A percentile compares a stretch with the other conserved stretches of the same genome.
Conservation (phyloP, 371 early-diverging fungal genomes). For the Rhizopus arrhizus region DNA sequence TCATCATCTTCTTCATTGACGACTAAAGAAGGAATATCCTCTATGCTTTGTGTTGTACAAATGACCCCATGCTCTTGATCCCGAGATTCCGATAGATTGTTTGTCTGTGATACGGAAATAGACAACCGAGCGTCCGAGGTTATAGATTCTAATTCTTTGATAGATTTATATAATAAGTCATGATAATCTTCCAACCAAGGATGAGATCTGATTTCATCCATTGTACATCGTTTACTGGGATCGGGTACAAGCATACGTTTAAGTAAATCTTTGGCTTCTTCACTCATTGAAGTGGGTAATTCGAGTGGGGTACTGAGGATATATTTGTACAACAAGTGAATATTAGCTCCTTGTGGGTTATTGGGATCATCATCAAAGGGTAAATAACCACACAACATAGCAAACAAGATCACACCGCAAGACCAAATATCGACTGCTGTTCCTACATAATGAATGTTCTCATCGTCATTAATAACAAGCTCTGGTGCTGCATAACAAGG, state of each 20-base stretch:
- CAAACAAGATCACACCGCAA: conserved; percentile 87
- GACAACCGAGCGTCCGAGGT: conserved; percentile 15
- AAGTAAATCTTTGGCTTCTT: conserved; percentile 53
- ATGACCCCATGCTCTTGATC: conserved; percentile 1
- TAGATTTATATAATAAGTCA: conserved; percentile 18
- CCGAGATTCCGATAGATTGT: conserved; percentile 18
- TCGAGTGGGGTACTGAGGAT: conserved; percentile 64
- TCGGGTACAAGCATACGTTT: conserved; percentile 64
- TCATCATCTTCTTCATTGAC: neutral
- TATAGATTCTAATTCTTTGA: conserved; percentile 18
- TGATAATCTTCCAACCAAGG: conserved; percentile 37
- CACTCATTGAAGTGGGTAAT: conserved; percentile 54
- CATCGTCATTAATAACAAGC: conserved; percentile 89
- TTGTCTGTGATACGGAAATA: conserved; percentile 9
- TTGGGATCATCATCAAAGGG: conserved; percentile 81
- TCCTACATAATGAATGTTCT: conserved; percentile 93
- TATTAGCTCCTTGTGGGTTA: conserved; percentile 68
- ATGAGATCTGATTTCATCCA: conserved; percentile 60
- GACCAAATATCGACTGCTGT: conserved; percentile 95
- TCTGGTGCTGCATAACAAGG: conserved; percentile 98
- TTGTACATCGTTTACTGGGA: conserved; percentile 57
- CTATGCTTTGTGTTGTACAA: neutral
- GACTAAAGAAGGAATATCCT: conserved; percentile 5
- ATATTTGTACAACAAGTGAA: conserved; percentile 66
- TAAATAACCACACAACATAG: conserved; percentile 74